phyloP scores from a whole-genome alignment of 768 basidiomycete genomes.

The Phlebiopsis flavidoalba region DNA sequence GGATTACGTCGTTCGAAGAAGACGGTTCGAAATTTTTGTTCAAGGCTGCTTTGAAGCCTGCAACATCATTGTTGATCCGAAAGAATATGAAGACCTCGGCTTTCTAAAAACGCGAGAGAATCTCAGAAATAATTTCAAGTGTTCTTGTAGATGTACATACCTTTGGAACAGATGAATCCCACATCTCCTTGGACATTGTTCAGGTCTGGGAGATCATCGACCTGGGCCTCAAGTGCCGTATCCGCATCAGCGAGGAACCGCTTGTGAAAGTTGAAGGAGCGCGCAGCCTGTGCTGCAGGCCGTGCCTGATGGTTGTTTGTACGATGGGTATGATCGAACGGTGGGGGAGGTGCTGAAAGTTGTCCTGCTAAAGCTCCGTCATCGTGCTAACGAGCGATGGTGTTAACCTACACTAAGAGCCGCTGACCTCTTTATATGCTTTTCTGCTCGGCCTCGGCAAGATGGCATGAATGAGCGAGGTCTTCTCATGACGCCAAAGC shows the following conservation, averaged over 20 bases:
- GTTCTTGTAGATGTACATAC: background rate
- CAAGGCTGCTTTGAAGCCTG: conserved; percentile 10
- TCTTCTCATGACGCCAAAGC: background rate
- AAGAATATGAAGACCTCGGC: conserved; percentile 16
- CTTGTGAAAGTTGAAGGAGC: background rate
- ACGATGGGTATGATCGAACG: background rate
- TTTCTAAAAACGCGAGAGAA: background rate
- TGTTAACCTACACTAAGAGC: background rate
- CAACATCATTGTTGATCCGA: conserved; percentile 11
- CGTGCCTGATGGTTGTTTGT: background rate
- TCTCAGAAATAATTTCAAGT: background rate
- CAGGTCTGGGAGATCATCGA: background rate
- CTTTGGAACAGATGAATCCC: background rate
- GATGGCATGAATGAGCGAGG: background rate
- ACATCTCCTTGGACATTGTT: background rate
- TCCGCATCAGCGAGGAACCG: background rate
- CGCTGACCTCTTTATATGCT: background rate
- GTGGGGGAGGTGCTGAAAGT: background rate
- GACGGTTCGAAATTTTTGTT: background rate
- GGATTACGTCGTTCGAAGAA: background rate
- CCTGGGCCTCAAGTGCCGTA: background rate
- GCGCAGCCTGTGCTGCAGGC: background rate
- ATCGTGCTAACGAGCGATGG: background rate
- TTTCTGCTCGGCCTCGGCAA: background rate
- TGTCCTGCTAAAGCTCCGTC: background rate